Evolutionary conservation across 306 rosid species (phyloP).

Genomic region (Datisca glomerata): DNA sequence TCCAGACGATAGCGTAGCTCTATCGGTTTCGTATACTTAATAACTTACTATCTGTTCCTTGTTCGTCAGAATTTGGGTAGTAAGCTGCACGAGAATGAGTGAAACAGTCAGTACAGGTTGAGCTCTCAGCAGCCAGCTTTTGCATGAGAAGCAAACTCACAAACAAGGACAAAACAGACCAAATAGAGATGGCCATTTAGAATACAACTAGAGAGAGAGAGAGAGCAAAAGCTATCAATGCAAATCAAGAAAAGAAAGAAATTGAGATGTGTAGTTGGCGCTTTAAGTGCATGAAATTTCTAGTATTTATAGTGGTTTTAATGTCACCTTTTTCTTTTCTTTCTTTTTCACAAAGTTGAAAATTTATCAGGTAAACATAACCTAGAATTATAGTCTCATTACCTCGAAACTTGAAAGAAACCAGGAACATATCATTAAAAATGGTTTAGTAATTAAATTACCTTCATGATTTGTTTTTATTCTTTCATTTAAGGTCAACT

Average conservation of each 20-base stretch:
- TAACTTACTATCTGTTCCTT: constrained; percentile 70
- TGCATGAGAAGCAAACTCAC: constrained; percentile 41
- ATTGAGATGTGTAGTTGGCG: neutral
- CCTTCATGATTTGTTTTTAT: no score
- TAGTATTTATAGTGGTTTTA: constrained; percentile 9
- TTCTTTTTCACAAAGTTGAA: no score
- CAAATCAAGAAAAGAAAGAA: no score
- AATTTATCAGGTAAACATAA: neutral
- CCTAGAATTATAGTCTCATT: no score
- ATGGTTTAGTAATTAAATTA: no score
- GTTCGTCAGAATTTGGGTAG: constrained; percentile 61
- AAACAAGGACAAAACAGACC: constrained; percentile 21
- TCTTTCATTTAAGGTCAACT: no score
- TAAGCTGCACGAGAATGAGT: constrained; percentile 65
- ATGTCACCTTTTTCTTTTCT: neutral
- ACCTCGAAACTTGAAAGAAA: no score
- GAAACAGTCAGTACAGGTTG: constrained; percentile 49
- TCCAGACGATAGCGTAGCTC: no score
- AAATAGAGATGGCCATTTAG: constrained; percentile 38
- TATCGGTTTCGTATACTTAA: no score
- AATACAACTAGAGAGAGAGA: no score
- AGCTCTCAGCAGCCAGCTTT: constrained; percentile 32
- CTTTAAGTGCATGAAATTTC: constrained; percentile 2
- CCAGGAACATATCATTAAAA: no score
- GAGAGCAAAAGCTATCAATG: no score